phyloP scores from a whole-genome alignment of 2,329 filamentous ascomycete genomes.

The Epichloe baconii region DNA sequence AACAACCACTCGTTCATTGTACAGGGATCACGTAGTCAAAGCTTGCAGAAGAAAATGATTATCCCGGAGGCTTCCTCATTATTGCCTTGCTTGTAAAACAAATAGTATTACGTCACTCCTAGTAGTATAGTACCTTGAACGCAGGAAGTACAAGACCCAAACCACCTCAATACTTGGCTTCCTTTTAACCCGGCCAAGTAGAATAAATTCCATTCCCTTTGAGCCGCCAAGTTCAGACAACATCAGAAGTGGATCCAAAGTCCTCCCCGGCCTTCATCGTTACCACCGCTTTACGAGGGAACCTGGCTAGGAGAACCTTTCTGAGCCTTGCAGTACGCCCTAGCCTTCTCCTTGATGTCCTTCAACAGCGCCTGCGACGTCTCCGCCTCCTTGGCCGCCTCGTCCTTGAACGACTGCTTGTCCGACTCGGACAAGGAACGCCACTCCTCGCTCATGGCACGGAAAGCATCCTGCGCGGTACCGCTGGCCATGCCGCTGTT shows the following conservation, averaged over 20 bases:
- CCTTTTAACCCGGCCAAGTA: background rate
- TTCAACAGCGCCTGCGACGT: conserved; percentile 11
- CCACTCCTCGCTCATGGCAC: conserved; percentile 26
- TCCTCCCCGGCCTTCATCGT: too few relatives aligned
- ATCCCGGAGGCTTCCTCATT: too few relatives aligned
- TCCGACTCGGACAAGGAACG: conserved; percentile 26
- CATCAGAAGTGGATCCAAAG: too few relatives aligned
- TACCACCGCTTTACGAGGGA: too few relatives aligned
- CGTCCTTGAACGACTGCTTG: conserved; percentile 27
- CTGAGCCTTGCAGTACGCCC: conserved; percentile 10
- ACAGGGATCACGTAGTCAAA: too few relatives aligned
- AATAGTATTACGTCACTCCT: background rate
- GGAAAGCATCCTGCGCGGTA: conserved; percentile 10
- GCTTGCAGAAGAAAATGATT: too few relatives aligned
- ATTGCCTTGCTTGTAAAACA: background rate
- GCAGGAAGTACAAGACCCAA: background rate
- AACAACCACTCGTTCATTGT: too few relatives aligned
- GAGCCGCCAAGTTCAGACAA: too few relatives aligned
- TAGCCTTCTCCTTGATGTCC: conserved; percentile 16
- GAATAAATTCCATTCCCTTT: too few relatives aligned
- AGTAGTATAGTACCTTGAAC: background rate
- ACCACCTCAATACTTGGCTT: background rate
- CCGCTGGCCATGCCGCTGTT: conserved; percentile 12
- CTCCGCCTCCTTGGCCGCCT: conserved; percentile 9
- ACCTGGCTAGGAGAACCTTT: conserved; percentile 1